phyloP scores from a whole-genome alignment of 108 stramenopile genomes.

The Licmophora abbreviata region DNA sequence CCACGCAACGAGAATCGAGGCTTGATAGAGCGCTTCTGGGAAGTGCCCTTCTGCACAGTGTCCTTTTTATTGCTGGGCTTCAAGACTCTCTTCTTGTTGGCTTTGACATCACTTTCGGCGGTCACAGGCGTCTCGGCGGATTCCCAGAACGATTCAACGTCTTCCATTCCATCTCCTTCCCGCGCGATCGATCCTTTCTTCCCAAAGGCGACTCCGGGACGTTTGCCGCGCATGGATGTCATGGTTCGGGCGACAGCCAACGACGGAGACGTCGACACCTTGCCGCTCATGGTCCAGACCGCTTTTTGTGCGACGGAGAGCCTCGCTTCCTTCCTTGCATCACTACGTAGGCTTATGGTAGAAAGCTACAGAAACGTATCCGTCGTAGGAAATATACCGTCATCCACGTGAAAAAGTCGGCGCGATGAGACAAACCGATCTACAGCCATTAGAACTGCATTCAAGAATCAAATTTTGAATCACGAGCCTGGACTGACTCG shows the following conservation, averaged over 20 bases:
- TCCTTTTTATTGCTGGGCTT: neutral
- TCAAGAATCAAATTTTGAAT: too few species aligned
- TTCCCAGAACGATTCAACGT: conserved; percentile 6
- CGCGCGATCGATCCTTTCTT: neutral
- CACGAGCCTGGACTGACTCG: too few species aligned
- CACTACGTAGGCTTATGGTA: too few species aligned
- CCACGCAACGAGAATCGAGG: neutral
- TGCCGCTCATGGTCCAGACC: too few species aligned
- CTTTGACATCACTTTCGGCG: neutral
- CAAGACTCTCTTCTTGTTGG: neutral
- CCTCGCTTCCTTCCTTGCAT: too few species aligned
- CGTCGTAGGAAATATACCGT: too few species aligned
- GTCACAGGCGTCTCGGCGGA: neutral
- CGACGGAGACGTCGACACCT: neutral
- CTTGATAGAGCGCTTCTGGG: neutral
- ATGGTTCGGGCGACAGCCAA: neutral
- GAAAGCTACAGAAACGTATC: too few species aligned
- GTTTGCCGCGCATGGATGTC: neutral
- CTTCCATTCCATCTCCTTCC: conserved; percentile 6
- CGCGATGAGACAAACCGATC: too few species aligned
- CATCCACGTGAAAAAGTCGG: too few species aligned
- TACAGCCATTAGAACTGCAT: too few species aligned
- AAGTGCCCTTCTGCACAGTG: neutral
- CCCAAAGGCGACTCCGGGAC: neutral
- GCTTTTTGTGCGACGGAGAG: too few species aligned